A percentile compares a stretch with the other conserved stretches of the same genome.
phyloP scores from a whole-genome alignment of 2,329 filamentous ascomycete species.

The Arachnopeziza araneosa region DNA sequence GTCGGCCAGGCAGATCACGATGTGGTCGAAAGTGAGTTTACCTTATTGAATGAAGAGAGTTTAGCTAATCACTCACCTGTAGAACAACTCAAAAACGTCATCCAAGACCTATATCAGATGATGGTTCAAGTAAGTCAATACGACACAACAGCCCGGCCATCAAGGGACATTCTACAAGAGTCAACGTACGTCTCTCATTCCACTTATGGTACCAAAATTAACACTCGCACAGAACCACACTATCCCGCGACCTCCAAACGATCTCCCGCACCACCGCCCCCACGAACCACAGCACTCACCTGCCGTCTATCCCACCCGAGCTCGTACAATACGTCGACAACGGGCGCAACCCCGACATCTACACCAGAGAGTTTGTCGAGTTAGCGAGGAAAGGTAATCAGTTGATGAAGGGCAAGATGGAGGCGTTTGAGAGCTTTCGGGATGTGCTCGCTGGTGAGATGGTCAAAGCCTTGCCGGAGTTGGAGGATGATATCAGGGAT shows the following conservation, averaged over 20 bases:
- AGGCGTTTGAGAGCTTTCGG: conserved; percentile 54
- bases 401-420: conserved; percentile 58
- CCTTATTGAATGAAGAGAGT: not conserved
- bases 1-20: conserved; percentile 31
- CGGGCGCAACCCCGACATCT: conserved; percentile 68
- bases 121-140: conserved; percentile 59
- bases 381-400: conserved; percentile 61
- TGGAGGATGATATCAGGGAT: conserved; percentile 24
- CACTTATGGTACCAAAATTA: not conserved
- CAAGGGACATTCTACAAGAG: conserved; percentile 48
- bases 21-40: conserved; percentile 32
- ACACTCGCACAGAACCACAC: not conserved
- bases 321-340: conserved; percentile 65
- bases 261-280: conserved; percentile 30
- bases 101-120: conserved; percentile 58
- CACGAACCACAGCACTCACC: conserved; percentile 32
- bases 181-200: conserved; percentile 39
- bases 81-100: conserved; percentile 57
- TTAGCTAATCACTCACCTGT: conserved; percentile 3
- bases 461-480: conserved; percentile 26
- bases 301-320: conserved; percentile 54
- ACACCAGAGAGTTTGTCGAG: conserved; percentile 70
- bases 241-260: not conserved
- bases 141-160: conserved; percentile 45
- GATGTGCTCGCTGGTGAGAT: conserved; percentile 50